Percentiles rank a stretch among this genome's conserved stretches.
These are phyloP conservation scores for Apiospora kogelbergensis DNA, from an alignment of 2,329 filamentous ascomycete genomes.

Conservation along the genomic window DNA sequence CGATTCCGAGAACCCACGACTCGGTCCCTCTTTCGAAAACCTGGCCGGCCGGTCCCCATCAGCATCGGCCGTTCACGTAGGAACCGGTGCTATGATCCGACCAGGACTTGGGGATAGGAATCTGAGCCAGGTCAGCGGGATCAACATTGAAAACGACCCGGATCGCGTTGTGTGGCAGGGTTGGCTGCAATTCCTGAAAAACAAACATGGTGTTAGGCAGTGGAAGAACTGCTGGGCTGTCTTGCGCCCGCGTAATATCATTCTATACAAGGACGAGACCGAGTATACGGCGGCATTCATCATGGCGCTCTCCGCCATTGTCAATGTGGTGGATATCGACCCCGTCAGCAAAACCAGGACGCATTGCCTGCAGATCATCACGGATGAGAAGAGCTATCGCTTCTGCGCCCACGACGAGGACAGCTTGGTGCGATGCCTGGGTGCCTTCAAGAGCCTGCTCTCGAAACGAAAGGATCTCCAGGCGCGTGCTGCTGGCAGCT, in stretches of 20 bases:
- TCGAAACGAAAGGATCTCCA: slow-evolving; percentile 67
- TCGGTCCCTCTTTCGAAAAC: slow-evolving; percentile 53
- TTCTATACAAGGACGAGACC: slow-evolving; percentile 88
- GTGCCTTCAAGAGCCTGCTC: slow-evolving; percentile 85
- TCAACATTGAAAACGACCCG: slow-evolving; percentile 61
- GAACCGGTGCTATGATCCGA: slow-evolving; percentile 26
- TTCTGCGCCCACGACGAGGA: slow-evolving; percentile 82
- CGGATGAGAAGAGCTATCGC: slow-evolving; percentile 81
- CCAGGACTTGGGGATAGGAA: slow-evolving; percentile 49
- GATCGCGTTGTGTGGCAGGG: slow-evolving; percentile 95
- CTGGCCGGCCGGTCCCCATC: slow-evolving; percentile 41
- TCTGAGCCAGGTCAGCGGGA: slow-evolving; percentile 61
- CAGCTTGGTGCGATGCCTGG: slow-evolving; percentile 77
- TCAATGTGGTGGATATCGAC: slow-evolving; percentile 92
- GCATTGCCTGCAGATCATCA: slow-evolving; percentile 89
- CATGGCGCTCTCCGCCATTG: slow-evolving; percentile 73
- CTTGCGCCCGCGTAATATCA: slow-evolving; percentile 78
- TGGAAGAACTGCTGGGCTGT: slow-evolving; percentile 98
- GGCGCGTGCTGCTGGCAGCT: slow-evolving; percentile 35
- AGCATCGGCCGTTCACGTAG: slow-evolving; percentile 29
- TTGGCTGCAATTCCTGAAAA: slow-evolving; percentile 81
- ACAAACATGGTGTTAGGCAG: slow-evolving; percentile 78
- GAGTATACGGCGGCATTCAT: slow-evolving; percentile 89
- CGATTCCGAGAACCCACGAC: slow-evolving; percentile 56
- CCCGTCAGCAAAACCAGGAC: slow-evolving; percentile 81